Conservation (phyloP, 768 basidiomycete genomes). For the Phlebiopsis flavidoalba region DNA sequence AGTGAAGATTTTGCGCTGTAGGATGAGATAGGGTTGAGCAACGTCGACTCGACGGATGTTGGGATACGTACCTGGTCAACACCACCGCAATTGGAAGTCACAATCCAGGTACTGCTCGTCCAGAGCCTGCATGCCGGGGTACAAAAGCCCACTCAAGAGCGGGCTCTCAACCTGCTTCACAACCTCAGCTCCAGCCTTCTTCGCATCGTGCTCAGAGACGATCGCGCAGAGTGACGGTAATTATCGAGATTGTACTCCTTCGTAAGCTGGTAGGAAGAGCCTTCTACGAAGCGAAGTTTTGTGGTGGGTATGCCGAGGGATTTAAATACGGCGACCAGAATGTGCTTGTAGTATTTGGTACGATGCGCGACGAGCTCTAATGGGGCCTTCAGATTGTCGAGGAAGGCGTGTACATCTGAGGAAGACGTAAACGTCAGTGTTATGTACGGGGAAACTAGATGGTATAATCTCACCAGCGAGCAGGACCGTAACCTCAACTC, state of each 20-base stretch:
- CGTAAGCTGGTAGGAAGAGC: slow-evolving; percentile 89
- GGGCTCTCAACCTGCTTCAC: slow-evolving; percentile 97
- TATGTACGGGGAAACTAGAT: background rate
- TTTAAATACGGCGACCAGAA: slow-evolving; percentile 79
- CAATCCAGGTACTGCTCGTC: slow-evolving; percentile 96
- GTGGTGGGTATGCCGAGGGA: slow-evolving; percentile 89
- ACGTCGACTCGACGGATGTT: background rate
- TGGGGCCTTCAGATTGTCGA: slow-evolving; percentile 96
- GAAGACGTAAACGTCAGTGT: too few species aligned
- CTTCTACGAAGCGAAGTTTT: slow-evolving; percentile 78
- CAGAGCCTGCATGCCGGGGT: slow-evolving; percentile 94
- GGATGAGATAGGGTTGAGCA: background rate
- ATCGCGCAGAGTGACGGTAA: slow-evolving; percentile 87
- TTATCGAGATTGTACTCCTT: slow-evolving; percentile 93
- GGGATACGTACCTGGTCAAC: slow-evolving; percentile 76
- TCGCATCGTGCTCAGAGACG: slow-evolving; percentile 93
- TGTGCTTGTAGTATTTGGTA: slow-evolving; percentile 82
- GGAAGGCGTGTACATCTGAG: slow-evolving; percentile 90
- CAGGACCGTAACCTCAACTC: slow-evolving; percentile 61
- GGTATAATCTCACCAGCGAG: slow-evolving; percentile 13
- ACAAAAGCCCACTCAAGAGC: slow-evolving; percentile 84
- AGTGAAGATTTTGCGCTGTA: slow-evolving; percentile 96
- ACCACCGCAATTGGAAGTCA: slow-evolving; percentile 97
- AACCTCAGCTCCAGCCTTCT: slow-evolving; percentile 97
- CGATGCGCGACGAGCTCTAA: slow-evolving; percentile 85